Evolutionary conservation across 2,329 filamentous ascomycete genomes (phyloP).

Genomic region (Botryotinia calthae): DNA sequence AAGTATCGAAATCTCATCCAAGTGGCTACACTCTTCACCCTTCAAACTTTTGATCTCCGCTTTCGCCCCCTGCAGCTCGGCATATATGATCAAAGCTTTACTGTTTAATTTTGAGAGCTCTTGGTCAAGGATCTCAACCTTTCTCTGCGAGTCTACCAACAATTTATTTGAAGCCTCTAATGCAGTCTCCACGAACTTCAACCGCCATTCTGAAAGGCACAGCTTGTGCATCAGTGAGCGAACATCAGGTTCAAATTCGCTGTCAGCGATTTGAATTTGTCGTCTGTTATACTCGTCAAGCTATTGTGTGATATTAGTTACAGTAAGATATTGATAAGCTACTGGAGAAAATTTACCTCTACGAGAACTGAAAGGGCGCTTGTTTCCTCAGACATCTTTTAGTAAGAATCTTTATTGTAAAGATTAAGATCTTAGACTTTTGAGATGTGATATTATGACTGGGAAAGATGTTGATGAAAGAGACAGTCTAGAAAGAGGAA

Average conservation of each 20-base stretch:
- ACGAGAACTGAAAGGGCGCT: neutral
- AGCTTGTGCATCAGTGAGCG: neutral
- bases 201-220: accelerated
- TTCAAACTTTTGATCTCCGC: neutral
- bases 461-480: neutral
- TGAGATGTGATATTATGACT: neutral
- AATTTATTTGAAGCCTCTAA: too few species aligned
- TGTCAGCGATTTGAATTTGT: too few species aligned
- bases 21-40: neutral
- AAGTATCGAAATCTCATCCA: neutral
- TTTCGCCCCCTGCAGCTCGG: neutral
- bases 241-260: neutral
- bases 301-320: neutral
- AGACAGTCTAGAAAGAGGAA: neutral
- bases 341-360: neutral
- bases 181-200: accelerated
- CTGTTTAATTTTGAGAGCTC: neutral
- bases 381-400: neutral
- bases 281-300: too few species aligned
- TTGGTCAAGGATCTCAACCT: neutral
- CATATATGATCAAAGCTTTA: too few species aligned
- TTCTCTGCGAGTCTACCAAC: too few species aligned
- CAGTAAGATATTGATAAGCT: neutral
- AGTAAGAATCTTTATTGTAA: neutral
- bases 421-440: neutral